These are phyloP conservation scores for Waltiozyma sp. DNA, from an alignment of 1,139 yeast species.

Conservation along the genomic window DNA sequence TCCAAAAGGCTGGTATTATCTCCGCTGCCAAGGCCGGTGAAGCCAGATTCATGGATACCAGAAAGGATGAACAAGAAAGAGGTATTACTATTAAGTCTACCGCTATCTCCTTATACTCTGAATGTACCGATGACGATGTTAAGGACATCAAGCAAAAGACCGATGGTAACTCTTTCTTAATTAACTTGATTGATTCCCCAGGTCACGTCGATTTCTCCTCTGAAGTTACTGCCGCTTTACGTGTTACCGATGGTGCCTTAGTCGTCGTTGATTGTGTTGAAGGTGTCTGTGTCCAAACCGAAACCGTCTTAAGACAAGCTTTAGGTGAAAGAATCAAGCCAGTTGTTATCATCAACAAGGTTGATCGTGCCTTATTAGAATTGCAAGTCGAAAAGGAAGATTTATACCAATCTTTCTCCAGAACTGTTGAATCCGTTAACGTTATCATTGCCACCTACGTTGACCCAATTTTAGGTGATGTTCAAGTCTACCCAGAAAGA, in stretches of 20 bases:
- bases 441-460: conserved; percentile 94
- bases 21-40: conserved; percentile 99
- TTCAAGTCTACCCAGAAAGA: conserved; percentile 96
- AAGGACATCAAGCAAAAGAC: conserved; percentile 96
- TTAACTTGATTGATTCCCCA: conserved; percentile 98
- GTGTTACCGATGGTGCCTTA: conserved; percentile 99
- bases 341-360: conserved; percentile 96
- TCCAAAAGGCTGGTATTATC: conserved; percentile 98
- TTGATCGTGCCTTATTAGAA: conserved; percentile 98
- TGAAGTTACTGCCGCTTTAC: conserved; percentile 99
- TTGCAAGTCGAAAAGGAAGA: conserved; percentile 99
- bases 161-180: conserved; percentile 87
- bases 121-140: conserved; percentile 81
- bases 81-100: conserved; percentile 99
- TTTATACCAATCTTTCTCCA: conserved; percentile 93
- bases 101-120: conserved; percentile 92
- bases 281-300: conserved; percentile 99
- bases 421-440: conserved; percentile 99
- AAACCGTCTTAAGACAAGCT: conserved; percentile 98
- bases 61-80: conserved; percentile 99
- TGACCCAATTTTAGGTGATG: conserved; percentile 87
- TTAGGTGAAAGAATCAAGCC: conserved; percentile 99
- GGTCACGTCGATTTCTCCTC: conserved; percentile 99
- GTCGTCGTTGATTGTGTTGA: conserved; percentile 99
- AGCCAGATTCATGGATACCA: conserved; percentile 99